phyloP scores from a whole-genome alignment of 495 filamentous ascomycete species.

The Penicillium pulvis region DNA sequence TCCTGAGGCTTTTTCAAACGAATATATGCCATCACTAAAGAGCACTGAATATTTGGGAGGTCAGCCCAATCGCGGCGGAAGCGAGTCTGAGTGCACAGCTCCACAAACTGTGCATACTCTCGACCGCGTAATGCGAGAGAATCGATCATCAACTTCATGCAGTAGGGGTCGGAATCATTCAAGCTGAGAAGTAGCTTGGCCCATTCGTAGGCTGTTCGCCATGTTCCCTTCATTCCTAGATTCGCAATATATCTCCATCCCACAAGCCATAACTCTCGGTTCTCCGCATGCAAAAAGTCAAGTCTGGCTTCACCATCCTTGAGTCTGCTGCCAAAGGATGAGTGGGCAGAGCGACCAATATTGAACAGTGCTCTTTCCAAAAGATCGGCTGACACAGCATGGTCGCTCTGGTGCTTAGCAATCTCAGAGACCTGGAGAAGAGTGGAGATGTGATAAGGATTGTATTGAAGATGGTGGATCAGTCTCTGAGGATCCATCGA shows the following conservation, averaged over 20 bases:
- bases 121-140: conserved; percentile 78
- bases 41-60: conserved; percentile 70
- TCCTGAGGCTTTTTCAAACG: conserved; percentile 65
- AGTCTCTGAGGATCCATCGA: conserved; percentile 77
- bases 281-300: conserved; percentile 77
- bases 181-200: conserved; percentile 79
- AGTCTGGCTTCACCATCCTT: conserved; percentile 76
- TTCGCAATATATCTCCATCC: conserved; percentile 85
- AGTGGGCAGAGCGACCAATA: conserved; percentile 82
- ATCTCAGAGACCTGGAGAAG: conserved; percentile 92
- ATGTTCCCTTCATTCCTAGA: conserved; percentile 87
- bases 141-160: conserved; percentile 74
- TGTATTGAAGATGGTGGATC: conserved; percentile 64
- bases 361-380: conserved; percentile 91
- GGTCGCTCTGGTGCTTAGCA: conserved; percentile 84
- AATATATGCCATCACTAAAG: conserved; percentile 69
- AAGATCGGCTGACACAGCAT: conserved; percentile 80
- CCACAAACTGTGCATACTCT: conserved; percentile 74
- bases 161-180: conserved; percentile 82
- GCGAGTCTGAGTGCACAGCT: conserved; percentile 63
- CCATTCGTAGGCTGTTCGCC: conserved; percentile 92
- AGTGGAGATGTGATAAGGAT: conserved; percentile 90
- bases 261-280: conserved; percentile 89
- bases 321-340: conserved; percentile 73
- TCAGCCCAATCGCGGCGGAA: conserved; percentile 50